phyloP scores from a whole-genome alignment of 805 yeast genomes.

The Kockiozyma suomiensis region DNA sequence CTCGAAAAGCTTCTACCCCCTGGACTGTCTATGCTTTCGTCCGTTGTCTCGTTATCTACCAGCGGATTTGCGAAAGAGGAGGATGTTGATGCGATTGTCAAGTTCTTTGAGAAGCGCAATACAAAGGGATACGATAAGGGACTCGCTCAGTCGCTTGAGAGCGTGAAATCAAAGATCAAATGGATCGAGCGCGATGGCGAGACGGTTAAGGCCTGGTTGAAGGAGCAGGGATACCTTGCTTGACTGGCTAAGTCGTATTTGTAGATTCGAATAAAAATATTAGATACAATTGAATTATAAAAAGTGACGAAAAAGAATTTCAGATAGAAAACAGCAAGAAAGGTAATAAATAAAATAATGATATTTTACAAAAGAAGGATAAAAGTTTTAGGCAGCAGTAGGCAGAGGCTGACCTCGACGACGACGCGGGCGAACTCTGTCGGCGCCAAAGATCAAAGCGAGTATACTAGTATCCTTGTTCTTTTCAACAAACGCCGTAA shows the following conservation, averaged over 20 bases:
- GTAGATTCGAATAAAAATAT: not conserved
- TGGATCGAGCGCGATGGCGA: conserved; percentile 52
- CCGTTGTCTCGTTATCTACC: conserved; percentile 65
- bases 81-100: conserved; percentile 45
- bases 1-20: conserved; percentile 73
- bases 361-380: not conserved
- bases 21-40: conserved; percentile 74
- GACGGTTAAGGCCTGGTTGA: conserved; percentile 39
- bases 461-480: conserved; percentile 17
- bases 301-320: no score
- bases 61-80: conserved; percentile 61
- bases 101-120: conserved; percentile 53
- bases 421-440: conserved; percentile 6
- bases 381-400: not conserved
- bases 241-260: conserved; percentile 16
- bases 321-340: not conserved
- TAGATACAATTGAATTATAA: no score
- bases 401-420: conserved; percentile 9
- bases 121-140: conserved; percentile 63
- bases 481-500: conserved; percentile 8
- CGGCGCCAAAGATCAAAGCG: conserved; percentile 17
- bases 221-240: conserved; percentile 25
- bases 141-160: conserved; percentile 59
- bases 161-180: conserved; percentile 51
- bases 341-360: not conserved